Evolutionary conservation across 495 filamentous ascomycete species (phyloP).

Genomic region (Physcia stellaris): DNA sequence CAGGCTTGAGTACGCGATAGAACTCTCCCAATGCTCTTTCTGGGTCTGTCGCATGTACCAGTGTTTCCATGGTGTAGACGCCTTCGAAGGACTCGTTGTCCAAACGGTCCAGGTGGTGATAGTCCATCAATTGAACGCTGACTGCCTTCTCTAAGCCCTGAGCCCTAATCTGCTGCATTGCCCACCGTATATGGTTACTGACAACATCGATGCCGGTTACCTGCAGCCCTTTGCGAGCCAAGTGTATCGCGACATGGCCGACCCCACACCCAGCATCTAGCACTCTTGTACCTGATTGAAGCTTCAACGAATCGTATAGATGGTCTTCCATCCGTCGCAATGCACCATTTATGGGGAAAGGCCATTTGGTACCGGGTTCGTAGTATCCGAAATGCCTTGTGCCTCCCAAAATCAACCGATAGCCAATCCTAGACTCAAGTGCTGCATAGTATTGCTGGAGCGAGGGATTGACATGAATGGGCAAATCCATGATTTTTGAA

Average conservation of each 20-base stretch:
- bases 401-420: conserved; percentile 33
- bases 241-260: conserved; percentile 33
- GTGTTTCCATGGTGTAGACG: conserved; percentile 45
- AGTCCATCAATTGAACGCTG: conserved; percentile 32
- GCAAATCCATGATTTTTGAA: no score
- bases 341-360: conserved; percentile 29
- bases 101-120: conserved; percentile 35
- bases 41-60: conserved; percentile 41
- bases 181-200: conserved; percentile 32
- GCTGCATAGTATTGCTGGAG: conserved; percentile 30
- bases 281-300: conserved; percentile 26
- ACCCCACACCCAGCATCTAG: conserved; percentile 41
- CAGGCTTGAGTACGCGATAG: conserved; percentile 34
- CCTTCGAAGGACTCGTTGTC: conserved; percentile 31
- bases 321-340: conserved; percentile 37
- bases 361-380: conserved; percentile 30
- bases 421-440: conserved; percentile 37
- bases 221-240: conserved; percentile 26
- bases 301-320: conserved; percentile 22
- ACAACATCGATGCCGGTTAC: conserved; percentile 39
- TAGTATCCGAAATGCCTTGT: conserved; percentile 41
- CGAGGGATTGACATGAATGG: conserved; percentile 24
- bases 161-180: conserved; percentile 26
- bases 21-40: conserved; percentile 32
- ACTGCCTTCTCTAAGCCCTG: conserved; percentile 25